A percentile compares a stretch with the other conserved stretches of the same genome.
phyloP scores from a whole-genome alignment of 768 basidiomycete genomes.

The Lepiota venenata region DNA sequence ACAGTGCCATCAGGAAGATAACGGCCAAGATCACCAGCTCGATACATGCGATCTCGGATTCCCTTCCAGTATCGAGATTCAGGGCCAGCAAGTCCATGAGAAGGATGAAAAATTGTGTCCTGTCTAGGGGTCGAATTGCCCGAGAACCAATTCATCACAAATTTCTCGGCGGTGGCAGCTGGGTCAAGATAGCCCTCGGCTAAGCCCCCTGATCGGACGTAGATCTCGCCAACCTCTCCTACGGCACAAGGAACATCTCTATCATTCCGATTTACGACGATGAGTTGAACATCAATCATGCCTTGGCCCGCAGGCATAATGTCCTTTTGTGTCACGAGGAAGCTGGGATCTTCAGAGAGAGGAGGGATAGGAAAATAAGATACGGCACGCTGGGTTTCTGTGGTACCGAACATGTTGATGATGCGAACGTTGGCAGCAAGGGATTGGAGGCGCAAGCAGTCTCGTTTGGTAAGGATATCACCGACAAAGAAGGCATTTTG shows the following conservation, averaged over 20 bases:
- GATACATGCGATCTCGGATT: conserved; percentile 95
- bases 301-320: conserved; percentile 97
- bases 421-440: conserved; percentile 91
- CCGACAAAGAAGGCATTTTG: conserved; percentile 96
- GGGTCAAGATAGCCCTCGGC: conserved; percentile 93
- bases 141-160: conserved; percentile 92
- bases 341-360: conserved; percentile 79
- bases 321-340: conserved; percentile 92
- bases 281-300: conserved; percentile 96
- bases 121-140: conserved; percentile 40
- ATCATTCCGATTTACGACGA: conserved; percentile 92
- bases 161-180: conserved; percentile 84
- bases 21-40: conserved; percentile 93
- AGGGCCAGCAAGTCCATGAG: conserved; percentile 51
- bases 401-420: conserved; percentile 99
- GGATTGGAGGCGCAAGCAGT: conserved; percentile 90
- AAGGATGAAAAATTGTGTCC: conserved; percentile 73
- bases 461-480: conserved; percentile 97
- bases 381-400: conserved; percentile 98
- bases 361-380: conserved; percentile 94
- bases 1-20: conserved; percentile 91
- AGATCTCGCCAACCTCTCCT: conserved; percentile 98
- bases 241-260: conserved; percentile 83
- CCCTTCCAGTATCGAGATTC: conserved; percentile 91
- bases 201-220: conserved; percentile 93